Base-by-base conservation (phyloP, 768 basidiomycete genomes). In the Lactifluus echinatus region DNA sequence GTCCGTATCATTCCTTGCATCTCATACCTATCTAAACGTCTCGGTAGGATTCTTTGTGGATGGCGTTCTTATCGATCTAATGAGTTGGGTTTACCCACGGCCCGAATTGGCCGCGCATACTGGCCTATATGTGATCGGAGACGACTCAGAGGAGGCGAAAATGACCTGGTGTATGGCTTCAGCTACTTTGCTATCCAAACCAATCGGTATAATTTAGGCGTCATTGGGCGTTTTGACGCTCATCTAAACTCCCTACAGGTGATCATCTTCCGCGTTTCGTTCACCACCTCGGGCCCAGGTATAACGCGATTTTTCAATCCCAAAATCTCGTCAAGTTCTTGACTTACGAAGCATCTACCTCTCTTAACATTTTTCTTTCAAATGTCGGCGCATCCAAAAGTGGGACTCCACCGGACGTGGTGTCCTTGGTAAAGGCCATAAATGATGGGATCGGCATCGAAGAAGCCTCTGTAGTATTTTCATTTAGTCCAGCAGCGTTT, bases 261-360 rank as follows among this genome's bases (percentile, higher is more conserved):
- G 84, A 90, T 51, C 87, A 88, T 57, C 67, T 89, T 4, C 81
- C 83, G 6, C 79, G 86, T 15, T 77, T 93, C 44, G 77, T 90
- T 34, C 85, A 92, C 65, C 87, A 90, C 63, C 79, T 93, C 11
- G 87, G 89, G 4, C 90, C 90, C 8, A 79, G 84, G 43, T 93
- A 93, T 58, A 74, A 75, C 1, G 84, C 82, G 21, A 83, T 82
- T 43, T 89, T 91, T 68, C 89, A 90, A 66, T 86, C 89, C 47
- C 76, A 75, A 8, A 67, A 78, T 2, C 76, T 92, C 34, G 73
- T 82, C 61, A 83, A 79, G 44, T 91, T 91, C 67, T 72, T 93
- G 47, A 93, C 90, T 0, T 93, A 93, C 67, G 87, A 90, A 62
- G 87, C 87, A 0, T 81, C 85, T 4, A 89, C 90, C 0, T 89